A percentile compares a stretch with the other conserved stretches of the same genome.
Evolutionary conservation across 352 stramenopile genomes (phyloP).

Genomic region (Sclerospora graminicola): DNA sequence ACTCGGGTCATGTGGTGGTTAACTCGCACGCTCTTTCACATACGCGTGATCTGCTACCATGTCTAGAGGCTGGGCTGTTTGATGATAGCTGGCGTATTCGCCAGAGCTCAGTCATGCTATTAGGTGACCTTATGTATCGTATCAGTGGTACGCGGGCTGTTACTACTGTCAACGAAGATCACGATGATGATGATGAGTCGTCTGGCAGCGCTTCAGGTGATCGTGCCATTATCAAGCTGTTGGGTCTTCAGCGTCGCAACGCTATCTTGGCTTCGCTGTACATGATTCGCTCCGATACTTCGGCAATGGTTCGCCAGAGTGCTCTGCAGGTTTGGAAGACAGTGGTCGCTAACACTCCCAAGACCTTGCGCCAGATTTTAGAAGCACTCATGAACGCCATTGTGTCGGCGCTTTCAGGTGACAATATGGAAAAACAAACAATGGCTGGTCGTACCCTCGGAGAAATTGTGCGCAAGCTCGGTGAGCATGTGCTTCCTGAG

Average conservation of each 20-base stretch:
- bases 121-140: slow-evolving; percentile 94
- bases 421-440: slow-evolving; percentile 84
- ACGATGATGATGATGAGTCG: slow-evolving; percentile 80
- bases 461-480: slow-evolving; percentile 98
- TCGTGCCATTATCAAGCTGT: slow-evolving; percentile 80
- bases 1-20: slow-evolving; percentile 97
- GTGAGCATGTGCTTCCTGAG: slow-evolving; percentile 96
- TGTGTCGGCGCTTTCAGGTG: slow-evolving; percentile 90
- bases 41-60: slow-evolving; percentile 95
- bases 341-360: slow-evolving; percentile 95
- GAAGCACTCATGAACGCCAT: slow-evolving; percentile 94
- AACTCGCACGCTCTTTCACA: slow-evolving; percentile 94
- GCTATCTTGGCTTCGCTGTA: slow-evolving; percentile 97
- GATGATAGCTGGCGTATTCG: slow-evolving; percentile 98
- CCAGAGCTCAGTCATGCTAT: slow-evolving; percentile 93
- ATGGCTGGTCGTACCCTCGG: slow-evolving; percentile 91
- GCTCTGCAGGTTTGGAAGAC: slow-evolving; percentile 99
- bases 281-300: slow-evolving; percentile 96
- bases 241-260: slow-evolving; percentile 92
- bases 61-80: slow-evolving; percentile 93
- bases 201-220: slow-evolving; percentile 74
- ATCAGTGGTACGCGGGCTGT: slow-evolving; percentile 95
- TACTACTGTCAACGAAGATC: slow-evolving; percentile 17
- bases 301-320: slow-evolving; percentile 92
- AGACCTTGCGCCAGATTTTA: slow-evolving; percentile 96